phyloP scores from a whole-genome alignment of 768 basidiomycete species.

The Phylloporus scabripes region DNA sequence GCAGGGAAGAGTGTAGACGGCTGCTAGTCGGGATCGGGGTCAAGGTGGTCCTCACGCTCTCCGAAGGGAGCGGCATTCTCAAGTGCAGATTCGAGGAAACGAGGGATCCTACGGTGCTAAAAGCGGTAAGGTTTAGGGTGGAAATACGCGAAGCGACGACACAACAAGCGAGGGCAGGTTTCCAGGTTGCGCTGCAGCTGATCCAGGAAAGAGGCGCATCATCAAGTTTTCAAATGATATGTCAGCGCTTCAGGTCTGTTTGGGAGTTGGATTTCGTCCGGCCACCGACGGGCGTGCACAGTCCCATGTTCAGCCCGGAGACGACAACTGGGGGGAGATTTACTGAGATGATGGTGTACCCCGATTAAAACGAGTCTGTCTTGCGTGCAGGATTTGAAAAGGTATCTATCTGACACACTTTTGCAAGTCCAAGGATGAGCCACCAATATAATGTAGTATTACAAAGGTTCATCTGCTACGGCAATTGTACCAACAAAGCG shows the following conservation, averaged over 20 bases:
- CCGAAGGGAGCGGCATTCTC: slow-evolving; percentile 59
- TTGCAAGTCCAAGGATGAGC: background rate
- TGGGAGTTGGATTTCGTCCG: slow-evolving; percentile 60
- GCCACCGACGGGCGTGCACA: slow-evolving; percentile 10
- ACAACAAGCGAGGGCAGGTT: slow-evolving; percentile 42
- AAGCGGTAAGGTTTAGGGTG: slow-evolving; percentile 77
- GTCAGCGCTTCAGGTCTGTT: slow-evolving; percentile 53
- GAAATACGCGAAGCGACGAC: slow-evolving; percentile 51
- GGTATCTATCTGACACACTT: background rate
- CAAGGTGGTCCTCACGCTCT: slow-evolving; percentile 57
- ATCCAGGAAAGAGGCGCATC: slow-evolving; percentile 85
- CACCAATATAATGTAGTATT: slow-evolving; percentile 4
- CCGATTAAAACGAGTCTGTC: slow-evolving; percentile 15
- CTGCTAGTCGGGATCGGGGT: slow-evolving; percentile 70
- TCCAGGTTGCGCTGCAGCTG: slow-evolving; percentile 55
- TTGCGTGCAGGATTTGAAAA: slow-evolving; percentile 15
- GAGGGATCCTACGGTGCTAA: slow-evolving; percentile 51
- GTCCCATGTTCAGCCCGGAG: slow-evolving; percentile 26
- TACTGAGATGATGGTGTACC: slow-evolving; percentile 32
- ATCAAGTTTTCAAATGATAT: slow-evolving; percentile 74
- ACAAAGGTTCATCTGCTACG: slow-evolving; percentile 14
- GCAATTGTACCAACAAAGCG: slow-evolving; percentile 26
- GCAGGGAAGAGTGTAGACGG: slow-evolving; percentile 67
- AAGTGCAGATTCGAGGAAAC: slow-evolving; percentile 74
- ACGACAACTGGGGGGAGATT: slow-evolving; percentile 24